Evolutionary conservation across 352 stramenopile species (phyloP), one percentile per base, ranked within the genome.

Genomic region (Phytophthora cryptogea): DNA sequence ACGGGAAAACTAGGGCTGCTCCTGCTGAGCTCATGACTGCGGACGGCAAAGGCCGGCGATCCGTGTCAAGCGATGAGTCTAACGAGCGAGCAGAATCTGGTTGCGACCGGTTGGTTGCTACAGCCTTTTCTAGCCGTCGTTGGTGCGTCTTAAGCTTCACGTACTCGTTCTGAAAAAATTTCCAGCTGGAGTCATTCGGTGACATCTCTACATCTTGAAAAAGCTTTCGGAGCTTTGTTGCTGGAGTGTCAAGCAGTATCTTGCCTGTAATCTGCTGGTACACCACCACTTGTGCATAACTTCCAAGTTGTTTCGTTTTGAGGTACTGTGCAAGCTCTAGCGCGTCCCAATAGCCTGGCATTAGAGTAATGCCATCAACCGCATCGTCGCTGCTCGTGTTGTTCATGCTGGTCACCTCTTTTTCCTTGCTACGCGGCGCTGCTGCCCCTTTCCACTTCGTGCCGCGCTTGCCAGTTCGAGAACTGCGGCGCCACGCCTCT

Each of bases 401-500:
- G 43, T 56, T 70, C 11, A 20, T 32, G 30, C 31, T 72, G 13
- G 20, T 10, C 39, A n/a, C 33, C 1, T 60, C 49, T 28, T 64
- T 59, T 11, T 54, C n/a, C 4, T 65, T 68, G 11, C 49, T 52
- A 43, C 13, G 33, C 1, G 5, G 14, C 37, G 36, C 13, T 27
- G 68, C 73, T n/a, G 79, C 79, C 8, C 78, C 61, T 39, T 74
- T 83, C 81, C 81, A 89, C 51, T 90, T 90, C 1, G 77, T 86
- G 13, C 81, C 79, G 5, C 52, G 66, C 31, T 80, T 85, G 13
- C 81, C 79, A 10, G 71, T 77, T 8, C 46, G 70, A 14, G 69
- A 80, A 39, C 66, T 77, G n/a, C 67, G 70, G 20, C 73, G 71
- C 81, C 81, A 90, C 3, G 73, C 75, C 13, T 78, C 63, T 23